A percentile compares a stretch with the other conserved stretches of the same genome.
Conservation (phyloP, 176 grass and related monocot genomes). For the Carex scoparia region DNA sequence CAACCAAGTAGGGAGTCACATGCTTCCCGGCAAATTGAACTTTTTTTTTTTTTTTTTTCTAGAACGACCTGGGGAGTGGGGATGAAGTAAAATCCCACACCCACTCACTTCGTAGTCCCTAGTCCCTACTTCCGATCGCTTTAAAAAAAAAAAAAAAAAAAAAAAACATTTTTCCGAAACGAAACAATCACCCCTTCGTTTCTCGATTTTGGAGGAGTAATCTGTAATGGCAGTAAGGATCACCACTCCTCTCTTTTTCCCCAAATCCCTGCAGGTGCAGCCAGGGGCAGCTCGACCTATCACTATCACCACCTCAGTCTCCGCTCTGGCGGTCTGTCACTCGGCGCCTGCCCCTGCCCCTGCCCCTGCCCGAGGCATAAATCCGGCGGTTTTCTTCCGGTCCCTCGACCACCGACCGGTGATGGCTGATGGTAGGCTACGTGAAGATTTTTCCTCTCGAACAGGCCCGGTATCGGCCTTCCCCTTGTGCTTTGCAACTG, state of each 20-base stretch:
- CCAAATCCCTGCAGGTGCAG: neutral
- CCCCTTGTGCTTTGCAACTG: neutral
- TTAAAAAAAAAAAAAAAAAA: neutral
- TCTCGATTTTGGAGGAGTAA: neutral
- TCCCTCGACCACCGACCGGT: constrained; percentile 16
- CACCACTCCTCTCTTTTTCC: neutral
- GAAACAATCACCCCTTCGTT: neutral
- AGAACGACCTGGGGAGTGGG: too few species aligned
- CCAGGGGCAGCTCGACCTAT: neutral
- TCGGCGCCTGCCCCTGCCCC: constrained; percentile 31
- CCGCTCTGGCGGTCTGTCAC: constrained; percentile 13
- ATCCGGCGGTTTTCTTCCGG: constrained; percentile 37
- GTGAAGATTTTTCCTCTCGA: neutral
- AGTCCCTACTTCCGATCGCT: neutral
- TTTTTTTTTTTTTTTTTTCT: too few species aligned
- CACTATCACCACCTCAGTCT: constrained; percentile 23
- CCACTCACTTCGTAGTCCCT: neutral
- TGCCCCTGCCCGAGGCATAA: constrained; percentile 30
- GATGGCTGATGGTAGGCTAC: neutral
- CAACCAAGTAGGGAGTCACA: too few species aligned
- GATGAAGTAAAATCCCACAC: too few species aligned
- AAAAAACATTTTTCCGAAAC: neutral
- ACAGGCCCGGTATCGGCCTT: neutral
- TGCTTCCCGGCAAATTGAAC: too few species aligned
- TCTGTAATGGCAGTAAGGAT: neutral